Base-by-base conservation (phyloP, 2,329 filamentous ascomycete species). In the Fonsecaea monophora region DNA sequence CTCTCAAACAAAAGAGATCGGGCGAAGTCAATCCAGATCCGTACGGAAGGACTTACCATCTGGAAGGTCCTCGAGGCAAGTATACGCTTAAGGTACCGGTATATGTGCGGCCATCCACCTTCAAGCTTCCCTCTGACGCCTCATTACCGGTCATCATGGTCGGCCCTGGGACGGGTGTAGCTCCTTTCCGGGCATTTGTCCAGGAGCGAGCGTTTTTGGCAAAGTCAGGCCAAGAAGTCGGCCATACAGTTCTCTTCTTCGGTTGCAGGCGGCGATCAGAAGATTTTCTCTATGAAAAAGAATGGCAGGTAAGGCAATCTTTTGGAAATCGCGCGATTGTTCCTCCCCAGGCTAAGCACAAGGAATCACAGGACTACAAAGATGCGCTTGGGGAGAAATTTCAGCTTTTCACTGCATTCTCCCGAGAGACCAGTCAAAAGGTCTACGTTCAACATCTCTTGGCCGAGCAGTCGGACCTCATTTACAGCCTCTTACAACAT, bases 101-200 rank as follows among this genome's bases (percentile, higher is more conserved):
- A 3, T 92, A 99, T 12, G 89, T 99, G 67, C 92, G 95, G 70
- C 94, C 97, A 82, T 98, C 95, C 71, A 99, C 98, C 84, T 99
- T 99, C 87, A 98, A 97, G 84, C 88, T 99, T 34, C 95, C 95
- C 8, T 97, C 94, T n/a, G 93, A 98, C 75, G 93, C 95, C 3
- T 87, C 90, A 55, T 96, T 95, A 81, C 95, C 95, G 37, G 84
- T 99, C 73, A 96, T 99, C 79, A 94, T 97, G 89, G 88, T 98
- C 73, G 95, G 94, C 30, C 95, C 94, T 13, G 95, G 95, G 76
- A 97, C 95, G 61, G 95, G 95, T 83, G 93, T 97, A 63, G 95
- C 69, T 1, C 67, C 69, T 9, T 71, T 71, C 53, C 60, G 67
- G n/a, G 70, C 12, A 2, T 71, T 72, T 45, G 34, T 72, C 13